These are phyloP conservation scores for Arthrocladium fulminans DNA, from an alignment of 2,329 filamentous ascomycete species.

Conservation along the genomic window DNA sequence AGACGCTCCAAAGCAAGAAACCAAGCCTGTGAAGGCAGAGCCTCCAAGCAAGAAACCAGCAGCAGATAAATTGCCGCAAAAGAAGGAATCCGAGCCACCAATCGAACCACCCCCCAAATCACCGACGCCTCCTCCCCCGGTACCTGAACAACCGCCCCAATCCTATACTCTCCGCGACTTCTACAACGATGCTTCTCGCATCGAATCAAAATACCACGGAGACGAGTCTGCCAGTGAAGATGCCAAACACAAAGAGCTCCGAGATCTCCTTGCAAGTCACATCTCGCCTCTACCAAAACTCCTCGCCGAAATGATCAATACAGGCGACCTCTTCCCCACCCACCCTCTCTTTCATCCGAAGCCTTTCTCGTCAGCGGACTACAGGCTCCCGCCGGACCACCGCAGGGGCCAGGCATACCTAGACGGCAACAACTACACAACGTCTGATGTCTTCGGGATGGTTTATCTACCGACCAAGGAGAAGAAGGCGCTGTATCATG, in stretches of 20 bases:
- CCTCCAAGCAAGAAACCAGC: background rate
- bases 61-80: slow-evolving; percentile 4
- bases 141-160: slow-evolving; percentile 1
- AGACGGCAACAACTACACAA: slow-evolving; percentile 21
- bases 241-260: slow-evolving; percentile 8
- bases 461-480: slow-evolving; percentile 37
- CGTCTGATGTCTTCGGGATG: slow-evolving; percentile 30
- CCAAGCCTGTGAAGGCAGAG: background rate
- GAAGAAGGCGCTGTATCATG: slow-evolving; percentile 33
- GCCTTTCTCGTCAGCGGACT: slow-evolving; percentile 24
- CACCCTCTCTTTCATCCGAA: slow-evolving; percentile 31
- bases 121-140: slow-evolving; percentile 8
- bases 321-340: slow-evolving; percentile 29
- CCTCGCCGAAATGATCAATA: slow-evolving; percentile 17
- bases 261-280: slow-evolving; percentile 18
- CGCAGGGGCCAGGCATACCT: slow-evolving; percentile 22
- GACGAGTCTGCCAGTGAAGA: slow-evolving; percentile 2
- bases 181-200: slow-evolving; percentile 15
- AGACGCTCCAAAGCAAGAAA: background rate
- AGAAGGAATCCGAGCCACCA: slow-evolving; percentile 6
- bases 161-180: slow-evolving; percentile 20
- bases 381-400: slow-evolving; percentile 20
- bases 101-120: slow-evolving; percentile 1
- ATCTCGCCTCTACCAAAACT: slow-evolving; percentile 19
- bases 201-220: slow-evolving; percentile 2